phyloP scores from a whole-genome alignment of 2,329 filamentous ascomycete species.

The Phaeoacremonium minimum region DNA sequence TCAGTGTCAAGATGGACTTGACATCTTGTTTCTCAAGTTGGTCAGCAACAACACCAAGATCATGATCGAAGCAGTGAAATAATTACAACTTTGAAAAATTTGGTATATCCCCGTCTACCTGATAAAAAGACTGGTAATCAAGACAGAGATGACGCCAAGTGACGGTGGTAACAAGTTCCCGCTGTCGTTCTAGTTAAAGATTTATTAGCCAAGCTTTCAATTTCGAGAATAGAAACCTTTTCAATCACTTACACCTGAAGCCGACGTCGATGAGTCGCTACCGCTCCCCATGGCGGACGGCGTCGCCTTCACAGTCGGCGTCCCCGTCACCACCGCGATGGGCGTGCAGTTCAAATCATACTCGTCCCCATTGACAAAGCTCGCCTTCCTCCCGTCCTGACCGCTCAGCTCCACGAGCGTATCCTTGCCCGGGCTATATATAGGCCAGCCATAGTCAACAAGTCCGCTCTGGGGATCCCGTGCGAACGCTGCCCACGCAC shows the following conservation, averaged over 20 bases:
- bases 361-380: neutral
- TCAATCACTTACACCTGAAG: neutral
- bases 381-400: neutral
- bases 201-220: no score
- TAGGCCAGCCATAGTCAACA: conserved; percentile 3
- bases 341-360: neutral
- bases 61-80: no score
- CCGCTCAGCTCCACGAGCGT: neutral
- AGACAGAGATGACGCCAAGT: no score
- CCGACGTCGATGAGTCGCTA: neutral
- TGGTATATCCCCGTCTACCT: no score
- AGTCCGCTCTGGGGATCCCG: conserved; percentile 4
- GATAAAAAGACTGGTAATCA: no score
- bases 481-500: conserved; percentile 6
- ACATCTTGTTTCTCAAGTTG: no score
- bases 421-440: conserved; percentile 1
- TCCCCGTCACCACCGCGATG: neutral
- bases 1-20: no score
- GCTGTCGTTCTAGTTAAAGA: no score
- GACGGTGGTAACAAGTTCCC: no score
- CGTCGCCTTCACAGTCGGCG: neutral
- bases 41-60: no score
- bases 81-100: no score
- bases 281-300: neutral
- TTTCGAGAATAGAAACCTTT: no score